Evolutionary conservation across 352 stramenopile species (phyloP).

Genomic region (Pythium sp.): DNA sequence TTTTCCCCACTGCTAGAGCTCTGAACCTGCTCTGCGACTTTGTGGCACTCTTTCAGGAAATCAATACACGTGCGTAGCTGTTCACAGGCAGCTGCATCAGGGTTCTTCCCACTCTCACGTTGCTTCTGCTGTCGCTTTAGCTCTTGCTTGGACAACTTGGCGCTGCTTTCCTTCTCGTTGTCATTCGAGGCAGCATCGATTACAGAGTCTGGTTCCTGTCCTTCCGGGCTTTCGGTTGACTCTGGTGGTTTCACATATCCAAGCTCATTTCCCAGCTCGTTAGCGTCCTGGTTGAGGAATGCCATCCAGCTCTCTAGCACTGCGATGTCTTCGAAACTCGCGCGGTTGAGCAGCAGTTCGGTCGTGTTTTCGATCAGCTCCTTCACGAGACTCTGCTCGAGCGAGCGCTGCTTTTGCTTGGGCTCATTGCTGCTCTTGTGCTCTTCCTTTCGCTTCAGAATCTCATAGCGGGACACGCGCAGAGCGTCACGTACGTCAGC

Average conservation of each 20-base stretch:
- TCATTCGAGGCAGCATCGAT: background rate
- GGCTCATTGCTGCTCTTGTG: constrained; percentile 9
- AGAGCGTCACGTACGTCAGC: constrained; percentile 35
- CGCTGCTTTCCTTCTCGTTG: background rate
- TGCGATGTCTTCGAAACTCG: constrained; percentile 25
- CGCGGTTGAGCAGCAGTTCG: constrained; percentile 59
- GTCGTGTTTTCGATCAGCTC: constrained; percentile 69
- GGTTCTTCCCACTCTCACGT: background rate
- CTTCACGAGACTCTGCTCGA: constrained; percentile 40
- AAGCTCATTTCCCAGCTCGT: background rate
- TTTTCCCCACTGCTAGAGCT: background rate
- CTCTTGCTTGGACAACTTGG: constrained; percentile 17
- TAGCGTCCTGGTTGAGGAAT: constrained; percentile 22
- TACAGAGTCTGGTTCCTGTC: background rate
- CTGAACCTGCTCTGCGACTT: constrained; percentile 3
- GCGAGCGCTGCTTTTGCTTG: constrained; percentile 21
- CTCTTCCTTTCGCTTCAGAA: constrained; percentile 22
- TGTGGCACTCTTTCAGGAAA: constrained; percentile 37
- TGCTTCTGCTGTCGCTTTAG: constrained; percentile 12
- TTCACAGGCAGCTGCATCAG: constrained; percentile 21
- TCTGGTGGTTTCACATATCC: constrained; percentile 12
- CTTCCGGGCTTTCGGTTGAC: background rate
- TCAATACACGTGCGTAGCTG: constrained; percentile 48
- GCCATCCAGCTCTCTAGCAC: constrained; percentile 44
- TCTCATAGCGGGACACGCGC: constrained; percentile 25